These are phyloP conservation scores for Capsicum baccatum DNA, from an alignment of 257 asterid genomes.

Conservation along the genomic window DNA sequence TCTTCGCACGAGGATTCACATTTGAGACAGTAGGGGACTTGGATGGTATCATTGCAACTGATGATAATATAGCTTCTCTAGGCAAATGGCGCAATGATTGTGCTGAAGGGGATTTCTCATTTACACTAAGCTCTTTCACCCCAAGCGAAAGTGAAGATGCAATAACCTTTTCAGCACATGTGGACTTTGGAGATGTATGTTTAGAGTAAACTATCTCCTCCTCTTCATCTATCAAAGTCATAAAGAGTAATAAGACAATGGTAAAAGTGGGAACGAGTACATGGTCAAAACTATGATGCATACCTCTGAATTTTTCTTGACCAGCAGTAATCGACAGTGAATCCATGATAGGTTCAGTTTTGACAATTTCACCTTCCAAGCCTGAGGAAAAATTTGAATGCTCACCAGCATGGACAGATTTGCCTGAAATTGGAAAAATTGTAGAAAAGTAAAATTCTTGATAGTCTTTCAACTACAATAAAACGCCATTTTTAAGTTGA, in stretches of 20 bases:
- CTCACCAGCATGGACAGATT: conserved; percentile 29
- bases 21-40: background rate
- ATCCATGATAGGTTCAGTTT: conserved; percentile 31
- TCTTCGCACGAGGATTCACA: background rate
- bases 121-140: background rate
- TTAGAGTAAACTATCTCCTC: background rate
- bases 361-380: conserved; percentile 14
- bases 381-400: conserved; percentile 19
- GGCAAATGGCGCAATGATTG: background rate
- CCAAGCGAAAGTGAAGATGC: background rate
- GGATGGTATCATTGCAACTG: background rate
- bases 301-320: conserved; percentile 24
- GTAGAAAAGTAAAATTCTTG: background rate
- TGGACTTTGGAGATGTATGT: background rate
- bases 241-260: background rate
- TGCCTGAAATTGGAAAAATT: conserved; percentile 32
- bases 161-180: background rate
- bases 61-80: background rate
- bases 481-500: background rate
- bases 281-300: background rate
- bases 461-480: background rate
- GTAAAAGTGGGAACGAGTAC: background rate
- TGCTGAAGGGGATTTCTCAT: background rate
- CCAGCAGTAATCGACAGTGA: conserved; percentile 29
- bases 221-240: conserved; percentile 14